Percentiles rank a stretch among this genome's conserved stretches.
phyloP scores from a whole-genome alignment of 768 basidiomycete species.

The Russula sp. region DNA sequence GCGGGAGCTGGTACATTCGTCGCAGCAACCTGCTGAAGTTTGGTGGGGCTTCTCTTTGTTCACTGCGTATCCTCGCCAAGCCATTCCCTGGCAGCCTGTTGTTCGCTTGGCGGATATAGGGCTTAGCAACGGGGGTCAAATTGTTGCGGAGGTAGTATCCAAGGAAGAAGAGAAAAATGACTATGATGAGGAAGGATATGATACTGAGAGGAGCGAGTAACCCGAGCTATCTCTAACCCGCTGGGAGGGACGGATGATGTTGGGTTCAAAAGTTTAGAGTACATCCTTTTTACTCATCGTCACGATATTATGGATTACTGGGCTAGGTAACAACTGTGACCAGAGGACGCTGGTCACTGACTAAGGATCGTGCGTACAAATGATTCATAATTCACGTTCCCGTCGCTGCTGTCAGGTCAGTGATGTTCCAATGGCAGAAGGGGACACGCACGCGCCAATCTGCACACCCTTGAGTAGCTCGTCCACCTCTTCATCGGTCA shows the following conservation, averaged over 20 bases:
- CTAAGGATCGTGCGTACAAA: conserved; percentile 92
- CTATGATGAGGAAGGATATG: conserved; percentile 18
- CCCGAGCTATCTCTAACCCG: not conserved
- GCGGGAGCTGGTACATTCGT: conserved; percentile 30
- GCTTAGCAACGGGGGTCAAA: conserved; percentile 25
- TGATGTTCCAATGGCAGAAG: conserved; percentile 2
- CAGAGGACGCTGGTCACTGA: conserved; percentile 43
- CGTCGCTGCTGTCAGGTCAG: conserved; percentile 52
- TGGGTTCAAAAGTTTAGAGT: not conserved
- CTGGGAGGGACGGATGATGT: not conserved
- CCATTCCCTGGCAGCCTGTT: conserved; percentile 42
- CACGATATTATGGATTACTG: not conserved
- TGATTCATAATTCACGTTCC: conserved; percentile 95
- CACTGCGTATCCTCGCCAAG: conserved; percentile 61
- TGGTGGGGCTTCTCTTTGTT: conserved; percentile 74
- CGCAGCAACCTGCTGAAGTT: conserved; percentile 27
- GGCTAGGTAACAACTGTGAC: not conserved
- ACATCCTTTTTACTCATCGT: conserved; percentile 5
- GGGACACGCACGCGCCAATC: conserved; percentile 64
- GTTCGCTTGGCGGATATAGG: conserved; percentile 18
- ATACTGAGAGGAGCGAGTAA: conserved; percentile 21
- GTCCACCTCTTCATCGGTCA: conserved; percentile 96
- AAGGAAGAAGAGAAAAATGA: not conserved
- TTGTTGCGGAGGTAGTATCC: conserved; percentile 25
- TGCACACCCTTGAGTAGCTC: conserved; percentile 95